Conservation (phyloP, 331 rosid species). For the Malus hybrid region DNA sequence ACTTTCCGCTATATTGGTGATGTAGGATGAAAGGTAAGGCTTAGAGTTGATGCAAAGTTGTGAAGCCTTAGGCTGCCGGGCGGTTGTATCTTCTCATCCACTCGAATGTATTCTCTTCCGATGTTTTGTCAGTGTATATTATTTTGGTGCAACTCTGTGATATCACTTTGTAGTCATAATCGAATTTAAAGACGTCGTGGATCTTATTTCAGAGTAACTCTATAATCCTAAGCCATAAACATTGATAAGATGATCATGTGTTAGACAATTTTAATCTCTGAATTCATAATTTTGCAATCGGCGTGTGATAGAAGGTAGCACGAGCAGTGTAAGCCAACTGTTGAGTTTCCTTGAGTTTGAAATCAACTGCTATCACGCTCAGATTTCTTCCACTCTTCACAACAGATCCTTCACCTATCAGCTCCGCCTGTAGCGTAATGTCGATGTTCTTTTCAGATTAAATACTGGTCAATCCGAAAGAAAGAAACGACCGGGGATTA, state of each 20-base stretch:
- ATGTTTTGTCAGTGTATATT: background rate
- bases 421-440: conserved; percentile 40
- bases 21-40: background rate
- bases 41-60: background rate
- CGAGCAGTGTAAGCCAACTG: conserved; percentile 46
- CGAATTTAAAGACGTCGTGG: too few relatives aligned
- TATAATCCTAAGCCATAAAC: background rate
- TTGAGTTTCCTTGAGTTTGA: conserved; percentile 43
- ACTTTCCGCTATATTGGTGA: background rate
- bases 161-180: too few relatives aligned
- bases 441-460: background rate
- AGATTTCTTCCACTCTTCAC: conserved; percentile 63
- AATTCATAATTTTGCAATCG: conserved; percentile 46
- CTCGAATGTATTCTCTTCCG: background rate
- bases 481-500: too few relatives aligned
- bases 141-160: background rate
- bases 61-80: background rate
- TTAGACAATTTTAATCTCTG: background rate
- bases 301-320: conserved; percentile 64
- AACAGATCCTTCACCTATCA: conserved; percentile 40
- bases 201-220: too few relatives aligned
- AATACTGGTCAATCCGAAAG: background rate
- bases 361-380: conserved; percentile 43
- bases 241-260: background rate
- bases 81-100: background rate